Evolutionary conservation across 2,329 filamentous ascomycete species (phyloP).

Genomic region (Beauveria asiatica): DNA sequence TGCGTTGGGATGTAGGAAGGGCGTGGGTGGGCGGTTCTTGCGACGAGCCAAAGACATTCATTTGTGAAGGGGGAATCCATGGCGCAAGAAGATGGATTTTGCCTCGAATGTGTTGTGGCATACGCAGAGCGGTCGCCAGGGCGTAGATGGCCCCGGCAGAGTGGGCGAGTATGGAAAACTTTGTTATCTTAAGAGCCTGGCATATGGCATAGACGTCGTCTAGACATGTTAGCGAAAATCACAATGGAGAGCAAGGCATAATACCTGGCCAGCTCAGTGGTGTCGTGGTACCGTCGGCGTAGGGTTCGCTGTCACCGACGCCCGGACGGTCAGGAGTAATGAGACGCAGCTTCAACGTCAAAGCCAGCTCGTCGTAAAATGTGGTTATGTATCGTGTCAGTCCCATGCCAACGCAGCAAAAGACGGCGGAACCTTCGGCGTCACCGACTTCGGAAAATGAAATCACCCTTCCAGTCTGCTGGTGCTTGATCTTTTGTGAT

Average conservation of each 20-base stretch:
- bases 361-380: constrained; percentile 92
- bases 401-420: constrained; percentile 97
- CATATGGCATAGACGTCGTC: constrained; percentile 90
- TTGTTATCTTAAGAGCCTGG: constrained; percentile 81
- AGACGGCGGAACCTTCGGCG: constrained; percentile 80
- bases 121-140: constrained; percentile 84
- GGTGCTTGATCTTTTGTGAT: constrained; percentile 80
- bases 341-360: constrained; percentile 77
- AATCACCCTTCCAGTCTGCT: constrained; percentile 77
- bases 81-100: constrained; percentile 90
- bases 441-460: constrained; percentile 97
- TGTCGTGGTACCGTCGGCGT: constrained; percentile 71
- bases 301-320: constrained; percentile 83
- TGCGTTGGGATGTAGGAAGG: constrained; percentile 83
- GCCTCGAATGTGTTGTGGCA: constrained; percentile 92
- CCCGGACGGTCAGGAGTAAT: constrained; percentile 93
- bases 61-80: constrained; percentile 94
- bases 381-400: constrained; percentile 91
- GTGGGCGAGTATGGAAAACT: constrained; percentile 93
- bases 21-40: constrained; percentile 74
- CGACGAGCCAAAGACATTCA: constrained; percentile 68
- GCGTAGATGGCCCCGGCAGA: constrained; percentile 98
- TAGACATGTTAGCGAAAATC: constrained; percentile 24
- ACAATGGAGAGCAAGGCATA: neutral
- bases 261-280: constrained; percentile 89